Base-by-base conservation (phyloP, 1,284 basidiomycete genomes). In the Boletus semigastroideus region DNA sequence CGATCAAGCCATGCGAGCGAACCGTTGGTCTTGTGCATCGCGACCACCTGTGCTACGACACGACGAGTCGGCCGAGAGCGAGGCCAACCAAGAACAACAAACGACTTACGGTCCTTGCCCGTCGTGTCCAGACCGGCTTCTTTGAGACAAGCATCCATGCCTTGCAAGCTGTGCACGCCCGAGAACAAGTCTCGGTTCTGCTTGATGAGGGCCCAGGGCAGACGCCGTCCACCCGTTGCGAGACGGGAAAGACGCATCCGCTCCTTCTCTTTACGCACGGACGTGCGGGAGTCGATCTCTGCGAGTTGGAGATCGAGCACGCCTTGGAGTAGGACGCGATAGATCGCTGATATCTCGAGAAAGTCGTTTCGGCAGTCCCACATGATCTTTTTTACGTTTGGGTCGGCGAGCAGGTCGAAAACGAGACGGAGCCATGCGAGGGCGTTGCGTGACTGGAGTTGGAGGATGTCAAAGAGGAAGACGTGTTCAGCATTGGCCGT, bases 331-430 rank as follows among this genome's bases (percentile, higher is more conserved):
- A 41, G 25, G 10, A 72, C 59, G 2, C 65, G 68, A 33, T 70
- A 72, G 1, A 58, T 54, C 12, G 59, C 51, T 4, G 34, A 58
- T 2, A 78, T 63, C 56, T 77, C 76, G 28, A 73, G 56, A 57
- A 60, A 74, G 57, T 77, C 76, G 62, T 73, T 70, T 1, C 74
- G 67, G 16, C 75, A 76, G 54, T 77, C 75, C 75, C 76, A 77
- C 49, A 74, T 73, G 50, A 78, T 54, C 60, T 78, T 77, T 27
- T 66, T 61, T 39, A 74, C 56, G 1, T 52, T 48, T 9, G 59
- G 52, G 19, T 67, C 53, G 33, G 58, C 54, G 42, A 77, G 65
- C 16, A 74, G 55, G 16, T 49, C 33, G 11, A 72, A 53, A 3
- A 74, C 51, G 22, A 48, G 53, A 9, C 57, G 55, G 20, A 73